phyloP scores from a whole-genome alignment of 1,139 yeast genomes.

The Debaryomycetaceae sp. region DNA sequence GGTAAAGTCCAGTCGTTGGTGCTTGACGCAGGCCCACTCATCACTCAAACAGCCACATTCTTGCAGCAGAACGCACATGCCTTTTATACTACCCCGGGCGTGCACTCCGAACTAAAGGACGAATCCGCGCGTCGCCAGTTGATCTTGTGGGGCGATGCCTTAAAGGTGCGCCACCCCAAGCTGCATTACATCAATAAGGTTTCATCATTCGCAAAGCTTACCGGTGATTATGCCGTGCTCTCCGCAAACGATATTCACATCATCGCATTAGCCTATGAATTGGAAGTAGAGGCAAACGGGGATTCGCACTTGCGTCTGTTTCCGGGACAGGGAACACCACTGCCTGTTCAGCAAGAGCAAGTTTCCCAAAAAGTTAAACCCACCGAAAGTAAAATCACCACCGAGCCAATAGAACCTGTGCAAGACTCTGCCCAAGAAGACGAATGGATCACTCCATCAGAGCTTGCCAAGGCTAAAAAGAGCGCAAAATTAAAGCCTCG shows the following conservation, averaged over 20 bases:
- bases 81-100: constrained; percentile 89
- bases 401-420: constrained; percentile 1
- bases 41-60: constrained; percentile 73
- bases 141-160: constrained; percentile 60
- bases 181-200: constrained; percentile 55
- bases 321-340: constrained; percentile 51
- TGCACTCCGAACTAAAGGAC: constrained; percentile 75
- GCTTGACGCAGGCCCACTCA: constrained; percentile 90
- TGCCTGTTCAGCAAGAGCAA: constrained; percentile 2
- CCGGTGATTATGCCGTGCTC: constrained; percentile 86
- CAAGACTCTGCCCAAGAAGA: constrained; percentile 3
- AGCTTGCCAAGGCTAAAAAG: constrained; percentile 2
- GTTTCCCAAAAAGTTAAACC: constrained; percentile 2
- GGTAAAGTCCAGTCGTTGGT: constrained; percentile 57
- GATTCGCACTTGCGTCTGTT: constrained; percentile 55
- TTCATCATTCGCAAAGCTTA: constrained; percentile 63
- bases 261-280: constrained; percentile 81
- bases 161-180: constrained; percentile 67
- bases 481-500: constrained; percentile 32
- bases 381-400: constrained; percentile 2
- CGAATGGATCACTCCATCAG: constrained; percentile 4
- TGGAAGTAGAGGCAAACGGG: constrained; percentile 63
- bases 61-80: constrained; percentile 57
- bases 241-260: constrained; percentile 88
- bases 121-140: constrained; percentile 73